Evolutionary conservation across 768 basidiomycete genomes (phyloP).

Genomic region (Hericium erinaceus): DNA sequence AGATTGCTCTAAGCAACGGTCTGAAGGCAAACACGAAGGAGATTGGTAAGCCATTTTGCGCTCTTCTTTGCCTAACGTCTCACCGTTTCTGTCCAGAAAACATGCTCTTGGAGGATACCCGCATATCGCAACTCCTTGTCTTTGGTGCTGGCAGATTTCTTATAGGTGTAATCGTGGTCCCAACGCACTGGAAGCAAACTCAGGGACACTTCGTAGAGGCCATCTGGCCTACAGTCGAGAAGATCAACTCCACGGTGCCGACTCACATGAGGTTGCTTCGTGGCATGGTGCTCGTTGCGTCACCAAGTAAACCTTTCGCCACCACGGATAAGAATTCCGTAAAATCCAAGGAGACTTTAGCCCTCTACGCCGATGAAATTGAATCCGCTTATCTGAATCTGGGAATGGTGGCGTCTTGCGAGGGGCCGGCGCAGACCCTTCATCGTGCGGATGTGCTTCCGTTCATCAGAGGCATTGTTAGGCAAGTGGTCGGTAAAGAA

Average conservation of each 20-base stretch:
- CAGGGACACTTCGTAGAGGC: neutral
- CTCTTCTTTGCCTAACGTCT: too few species aligned
- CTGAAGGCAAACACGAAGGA: neutral
- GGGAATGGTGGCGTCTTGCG: neutral
- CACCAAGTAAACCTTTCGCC: neutral
- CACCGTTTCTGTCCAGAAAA: neutral
- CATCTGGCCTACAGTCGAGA: neutral
- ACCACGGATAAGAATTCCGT: neutral
- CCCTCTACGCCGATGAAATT: neutral
- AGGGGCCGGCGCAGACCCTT: neutral
- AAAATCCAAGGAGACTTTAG: neutral
- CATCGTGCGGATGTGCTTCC: neutral
- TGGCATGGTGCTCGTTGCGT: neutral
- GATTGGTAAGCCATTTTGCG: neutral
- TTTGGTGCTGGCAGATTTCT: neutral
- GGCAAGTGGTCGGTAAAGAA: neutral
- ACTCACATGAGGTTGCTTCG: neutral
- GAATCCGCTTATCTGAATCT: neutral
- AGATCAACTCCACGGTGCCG: neutral
- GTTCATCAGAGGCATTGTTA: neutral
- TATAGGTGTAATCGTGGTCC: neutral
- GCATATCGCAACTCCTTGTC: neutral
- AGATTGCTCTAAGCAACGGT: neutral
- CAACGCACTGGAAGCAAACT: neutral
- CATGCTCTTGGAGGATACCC: neutral